These are phyloP conservation scores for Isochrysis galbana DNA, from an alignment of 78 protist genomes.

Conservation along the genomic window DNA sequence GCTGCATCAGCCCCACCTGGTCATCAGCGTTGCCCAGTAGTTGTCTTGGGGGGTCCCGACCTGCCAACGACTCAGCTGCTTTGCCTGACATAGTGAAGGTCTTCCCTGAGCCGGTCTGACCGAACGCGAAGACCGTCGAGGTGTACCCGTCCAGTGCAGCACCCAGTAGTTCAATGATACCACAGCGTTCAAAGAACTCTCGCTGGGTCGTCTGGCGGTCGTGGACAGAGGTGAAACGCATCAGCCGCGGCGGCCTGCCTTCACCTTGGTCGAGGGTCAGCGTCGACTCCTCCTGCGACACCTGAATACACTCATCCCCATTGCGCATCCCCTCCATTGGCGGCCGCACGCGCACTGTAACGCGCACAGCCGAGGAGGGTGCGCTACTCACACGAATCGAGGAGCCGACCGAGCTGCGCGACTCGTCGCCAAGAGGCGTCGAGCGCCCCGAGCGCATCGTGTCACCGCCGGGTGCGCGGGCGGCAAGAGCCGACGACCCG, in stretches of 20 bases:
- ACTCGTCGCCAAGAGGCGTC: too few species aligned
- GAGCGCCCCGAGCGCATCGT: too few species aligned
- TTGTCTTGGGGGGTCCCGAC: too few species aligned
- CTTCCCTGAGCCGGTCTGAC: conserved; percentile 43
- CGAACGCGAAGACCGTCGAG: conserved; percentile 26
- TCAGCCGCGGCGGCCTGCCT: background rate
- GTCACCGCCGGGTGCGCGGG: too few species aligned
- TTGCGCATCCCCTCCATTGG: background rate
- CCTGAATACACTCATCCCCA: background rate
- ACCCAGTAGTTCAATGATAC: background rate
- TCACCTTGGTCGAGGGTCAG: background rate
- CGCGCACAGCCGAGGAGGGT: conserved; percentile 7
- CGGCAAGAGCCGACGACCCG: too few species aligned
- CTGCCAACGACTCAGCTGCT: background rate
- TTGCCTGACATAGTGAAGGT: conserved; percentile 35
- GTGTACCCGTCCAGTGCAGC: conserved; percentile 32
- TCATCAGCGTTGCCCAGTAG: background rate
- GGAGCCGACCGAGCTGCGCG: too few species aligned
- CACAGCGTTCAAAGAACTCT: background rate
- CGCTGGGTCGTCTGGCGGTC: background rate
- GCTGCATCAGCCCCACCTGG: conserved; percentile 17
- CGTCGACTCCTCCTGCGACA: background rate
- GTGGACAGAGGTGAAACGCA: background rate
- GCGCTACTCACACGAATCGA: too few species aligned
- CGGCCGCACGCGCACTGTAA: conserved; percentile 2